Evolutionary conservation across 768 basidiomycete species (phyloP), one percentile per base, ranked within the genome.

Genomic region (Omphalotus guepiniiformis): DNA sequence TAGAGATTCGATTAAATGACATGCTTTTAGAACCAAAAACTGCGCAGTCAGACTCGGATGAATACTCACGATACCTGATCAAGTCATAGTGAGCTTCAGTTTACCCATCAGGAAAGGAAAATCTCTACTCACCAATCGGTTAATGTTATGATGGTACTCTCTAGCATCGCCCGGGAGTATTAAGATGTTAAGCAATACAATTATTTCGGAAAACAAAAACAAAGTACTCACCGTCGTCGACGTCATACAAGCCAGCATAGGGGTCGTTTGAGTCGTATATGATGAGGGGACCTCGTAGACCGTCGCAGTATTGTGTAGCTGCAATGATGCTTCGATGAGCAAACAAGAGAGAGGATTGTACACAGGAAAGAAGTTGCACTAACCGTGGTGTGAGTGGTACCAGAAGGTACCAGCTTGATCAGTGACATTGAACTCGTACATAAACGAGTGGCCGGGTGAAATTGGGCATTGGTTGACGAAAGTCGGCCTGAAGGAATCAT

Each of bases 351-450:
- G 67, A 38, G 65, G 65, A 7, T 61, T 44, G 43, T 35, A 13
- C 25, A 26, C 9, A 40, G 23, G 37, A 23, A 38, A 15, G 16
- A 36, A 22, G 18, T 23, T 32, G 32, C 35, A 29, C 13, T 43
- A 29, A 42, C 27, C 12, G 13, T 64, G 43, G 44, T 35, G 30
- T n/a, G 39, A 46, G 21, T 50, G 49, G 23, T 34, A 38, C 69
- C 68, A 70, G 42, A 52, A 70, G 0, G 68, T 68, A 7, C 70
- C 70, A 7, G 68, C 56, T 47, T 70, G 69, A n/a, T 60, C 53
- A 38, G 53, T 53, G 28, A 58, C 55, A 27, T 53, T 59, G 58
- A 72, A 67, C 25, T 55, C 54, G 49, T 68, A 65, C 38, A 57
- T 53, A 49, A 70, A 70, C 12, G 50, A 57, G 16, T 64, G 35